Evolutionary conservation across 2,329 filamentous ascomycete genomes (phyloP), one percentile per base, ranked within the genome.

Genomic region (Phaeoacremonium minimum): DNA sequence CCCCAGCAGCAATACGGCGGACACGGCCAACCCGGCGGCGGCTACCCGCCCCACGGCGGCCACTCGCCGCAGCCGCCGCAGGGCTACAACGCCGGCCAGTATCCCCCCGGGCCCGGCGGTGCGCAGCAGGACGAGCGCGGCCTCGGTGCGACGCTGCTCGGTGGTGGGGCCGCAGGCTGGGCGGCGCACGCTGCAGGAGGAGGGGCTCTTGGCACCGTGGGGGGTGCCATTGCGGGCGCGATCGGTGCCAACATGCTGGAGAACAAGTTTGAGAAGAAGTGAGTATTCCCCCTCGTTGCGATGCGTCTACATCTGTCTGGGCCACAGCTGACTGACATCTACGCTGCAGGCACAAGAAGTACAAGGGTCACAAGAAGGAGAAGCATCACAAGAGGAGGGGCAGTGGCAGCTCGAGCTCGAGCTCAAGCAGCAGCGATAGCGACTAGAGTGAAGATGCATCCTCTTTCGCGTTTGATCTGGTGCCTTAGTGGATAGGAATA

Each of bases 221-320:
- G 66, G 7, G 73, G 71, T 9, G 63, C 68, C 0, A 61, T 72
- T 2, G 69, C 65, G 13, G 75, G 75, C 20, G 73, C 74, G 1
- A 62, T 78, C n/a, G 71, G 67, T 4, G 75, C 75, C 2, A 77
- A 77, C 41, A 46, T 69, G 26, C 42, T 76, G 6, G 69, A 71
- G 55, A 52, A 69, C 51, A 39, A 36, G 28, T 18, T 39, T 16
- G 38, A 83, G 59, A 95, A 75, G 46, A 33, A 41, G 38, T 41
- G 26, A 32, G 35, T 32, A 13, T 17, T 8, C 12, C 9, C 13
- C 18, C 12, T n/a, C 9, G 22, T 9, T n/a, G 22, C 9, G n/a
- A n/a, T 9, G n/a, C n/a, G 22, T 26, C 22, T n/a, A n/a, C n/a
- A n/a, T n/a, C 9, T n/a, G n/a, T 26, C 22, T 26, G 9, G 22